Evolutionary conservation across 192 early-diverging fungal genomes (phyloP).

Genomic region (Linnemannia schmuckeri): DNA sequence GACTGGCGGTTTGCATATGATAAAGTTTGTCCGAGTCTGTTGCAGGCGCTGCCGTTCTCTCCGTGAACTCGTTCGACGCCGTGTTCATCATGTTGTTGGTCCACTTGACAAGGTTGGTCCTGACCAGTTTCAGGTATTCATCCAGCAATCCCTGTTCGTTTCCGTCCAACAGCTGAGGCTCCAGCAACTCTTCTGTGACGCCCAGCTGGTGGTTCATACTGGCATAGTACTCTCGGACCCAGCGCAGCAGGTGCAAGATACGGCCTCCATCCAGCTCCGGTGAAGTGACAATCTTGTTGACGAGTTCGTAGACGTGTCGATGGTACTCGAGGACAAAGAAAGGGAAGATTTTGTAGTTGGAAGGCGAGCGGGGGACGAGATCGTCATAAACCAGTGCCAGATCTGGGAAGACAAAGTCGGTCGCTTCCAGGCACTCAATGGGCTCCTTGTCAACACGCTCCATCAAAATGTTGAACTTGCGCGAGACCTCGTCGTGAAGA

Average conservation of each 20-base stretch:
- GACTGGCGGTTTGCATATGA: constrained; percentile 83
- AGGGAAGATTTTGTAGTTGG: constrained; percentile 94
- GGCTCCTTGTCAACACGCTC: constrained; percentile 71
- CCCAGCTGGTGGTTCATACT: constrained; percentile 91
- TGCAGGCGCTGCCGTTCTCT: constrained; percentile 80
- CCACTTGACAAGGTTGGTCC: constrained; percentile 92
- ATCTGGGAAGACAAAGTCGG: constrained; percentile 91
- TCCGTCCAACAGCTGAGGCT: constrained; percentile 93
- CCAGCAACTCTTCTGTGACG: constrained; percentile 88
- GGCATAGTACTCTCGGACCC: constrained; percentile 93
- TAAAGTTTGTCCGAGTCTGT: constrained; percentile 84
- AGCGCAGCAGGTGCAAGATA: constrained; percentile 88
- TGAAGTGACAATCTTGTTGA: constrained; percentile 77
- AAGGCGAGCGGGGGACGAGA: constrained; percentile 88
- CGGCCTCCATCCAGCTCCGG: constrained; percentile 87
- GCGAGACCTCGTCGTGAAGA: constrained; percentile 76
- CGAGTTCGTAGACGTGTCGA: constrained; percentile 85
- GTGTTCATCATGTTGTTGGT: constrained; percentile 87
- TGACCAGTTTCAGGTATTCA: constrained; percentile 93
- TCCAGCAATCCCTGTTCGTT: constrained; percentile 90
- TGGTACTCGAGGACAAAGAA: constrained; percentile 97
- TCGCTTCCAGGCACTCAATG: constrained; percentile 69
- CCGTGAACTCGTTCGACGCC: constrained; percentile 84
- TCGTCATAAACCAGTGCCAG: constrained; percentile 91
- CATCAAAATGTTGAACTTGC: constrained; percentile 77